Base-by-base conservation (phyloP, 371 early-diverging fungal genomes). In the Mortierella sp. region DNA sequence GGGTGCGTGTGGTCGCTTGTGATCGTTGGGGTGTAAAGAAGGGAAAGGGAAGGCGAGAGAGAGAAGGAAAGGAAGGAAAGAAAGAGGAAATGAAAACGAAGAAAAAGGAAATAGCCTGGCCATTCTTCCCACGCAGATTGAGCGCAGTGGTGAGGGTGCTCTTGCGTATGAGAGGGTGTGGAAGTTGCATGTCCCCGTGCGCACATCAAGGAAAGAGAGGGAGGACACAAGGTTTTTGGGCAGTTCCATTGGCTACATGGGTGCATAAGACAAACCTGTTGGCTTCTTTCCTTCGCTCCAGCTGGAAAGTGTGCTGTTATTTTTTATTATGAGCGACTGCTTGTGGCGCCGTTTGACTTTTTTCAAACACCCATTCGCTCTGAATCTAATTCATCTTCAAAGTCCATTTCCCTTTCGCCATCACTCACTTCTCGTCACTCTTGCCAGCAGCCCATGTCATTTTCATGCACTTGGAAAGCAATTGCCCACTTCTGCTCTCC, bases 101-200 rank as follows among this genome's bases (percentile, higher is more conserved):
- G 53, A n/a, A 61, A 54, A 21, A 53, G 53, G 48, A 50, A 69
- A 40, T 46, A 21, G 11, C 8, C 26, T 11, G 5, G 46, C 69
- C 8, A 61, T 28, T 13, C 48, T 57, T 70, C 71, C 84, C 80
- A 80, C 80, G 84, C 67, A 19, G 37, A 9, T 24, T 61, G 61
- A 14, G 61, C 59, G 59, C 59, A 59, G 28, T 34, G 61, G 4
- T 3, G 61, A 14, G 16, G 19, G 8, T 19, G 19, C 34, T 37
- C 19, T 37, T 64, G 34, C 37, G 37, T 31, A 9, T 64, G 64
- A 64, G 40, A n/a, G n/a, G n/a, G n/a, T n/a, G n/a, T n/a, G n/a
- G n/a, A n/a, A 64, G 0, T 24, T 19, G 6, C 8, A 24, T 40
- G 67, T 24, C 67, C 67, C 67, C 67, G 51, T 50, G 51, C 72